Evolutionary conservation across 768 basidiomycete species (phyloP), one percentile per base, ranked within the genome.

Genomic region (Lanmaoa rubissima): DNA sequence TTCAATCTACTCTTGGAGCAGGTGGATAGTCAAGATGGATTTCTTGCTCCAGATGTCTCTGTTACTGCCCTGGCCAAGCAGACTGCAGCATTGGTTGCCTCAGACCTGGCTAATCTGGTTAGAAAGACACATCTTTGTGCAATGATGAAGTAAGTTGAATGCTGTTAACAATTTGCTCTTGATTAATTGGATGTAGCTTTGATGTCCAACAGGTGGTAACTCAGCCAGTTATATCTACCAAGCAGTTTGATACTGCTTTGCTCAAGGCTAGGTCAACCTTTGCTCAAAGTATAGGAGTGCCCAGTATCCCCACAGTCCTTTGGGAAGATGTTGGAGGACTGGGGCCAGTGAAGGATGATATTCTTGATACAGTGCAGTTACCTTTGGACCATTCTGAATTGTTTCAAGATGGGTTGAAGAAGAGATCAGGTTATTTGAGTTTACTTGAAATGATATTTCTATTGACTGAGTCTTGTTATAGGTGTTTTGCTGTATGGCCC

Each of bases 301-400:
- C 97, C 0, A 94, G 90, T 62, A 99, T 99, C 36, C 97, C 97
- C 1, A 88, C 81, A 60, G 94, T 99, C 1, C 82, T 88, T 0
- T 99, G 97, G 97, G 94, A 98, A 70, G 97, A 99, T 69, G 89
- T 99, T 13, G 97, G 97, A 28, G 97, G 97, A 5, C 75, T 99
- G 12, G 86, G 85, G 3, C 75, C 79, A 57, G 92, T 97, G 55
- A 98, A 98, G 69, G 73, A 83, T 38, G 96, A 98, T 63, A 98
- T 99, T 52, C 75, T 98, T 56, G 96, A 99, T 65, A 99, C 95
- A 19, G 91, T 98, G 43, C 94, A 97, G 66, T 76, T 98, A 4
- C 95, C 95, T 1, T 73, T 98, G 19, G 90, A 94, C 46, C 85
- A 90, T 68, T 93, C 94, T 9, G 94, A 97, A 61, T 70, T 98